Conservation (phyloP, 768 basidiomycete species). For the Candolleomyces aberdarensis region DNA sequence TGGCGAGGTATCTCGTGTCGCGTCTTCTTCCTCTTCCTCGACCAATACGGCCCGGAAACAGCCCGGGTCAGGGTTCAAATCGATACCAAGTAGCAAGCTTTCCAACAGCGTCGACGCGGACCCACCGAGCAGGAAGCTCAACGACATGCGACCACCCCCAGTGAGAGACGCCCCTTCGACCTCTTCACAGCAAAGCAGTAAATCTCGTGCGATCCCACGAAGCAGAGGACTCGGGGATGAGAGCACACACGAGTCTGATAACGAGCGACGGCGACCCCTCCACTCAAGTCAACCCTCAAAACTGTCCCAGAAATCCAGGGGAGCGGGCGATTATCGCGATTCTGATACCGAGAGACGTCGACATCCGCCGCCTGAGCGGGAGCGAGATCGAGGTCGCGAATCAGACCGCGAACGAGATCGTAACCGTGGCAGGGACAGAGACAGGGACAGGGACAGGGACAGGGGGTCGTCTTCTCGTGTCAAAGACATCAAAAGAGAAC, state of each 20-base stretch:
- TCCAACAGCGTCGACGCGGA: neutral
- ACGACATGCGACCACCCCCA: neutral
- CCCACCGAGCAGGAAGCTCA: neutral
- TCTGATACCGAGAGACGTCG: neutral
- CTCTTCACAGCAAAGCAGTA: neutral
- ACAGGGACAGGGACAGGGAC: slow-evolving; percentile 10
- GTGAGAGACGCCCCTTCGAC: neutral
- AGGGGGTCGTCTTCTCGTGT: neutral
- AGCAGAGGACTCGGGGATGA: neutral
- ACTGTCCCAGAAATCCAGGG: neutral
- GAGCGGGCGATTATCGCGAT: neutral
- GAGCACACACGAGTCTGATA: neutral
- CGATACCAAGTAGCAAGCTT: slow-evolving; percentile 7
- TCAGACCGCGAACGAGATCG: slow-evolving; percentile 1
- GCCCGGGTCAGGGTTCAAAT: slow-evolving; percentile 13
- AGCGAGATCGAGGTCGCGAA: slow-evolving; percentile 18
- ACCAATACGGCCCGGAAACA: slow-evolving; percentile 2
- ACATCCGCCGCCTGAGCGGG: neutral
- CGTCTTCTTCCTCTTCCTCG: slow-evolving; percentile 4
- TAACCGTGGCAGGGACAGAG: slow-evolving; percentile 11
- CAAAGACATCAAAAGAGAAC: slow-evolving; percentile 13
- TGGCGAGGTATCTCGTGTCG: neutral
- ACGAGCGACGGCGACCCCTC: neutral
- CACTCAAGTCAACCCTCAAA: neutral
- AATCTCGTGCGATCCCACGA: neutral